phyloP scores from a whole-genome alignment of 73 alveolate species.

The Symbiodinium natans region DNA sequence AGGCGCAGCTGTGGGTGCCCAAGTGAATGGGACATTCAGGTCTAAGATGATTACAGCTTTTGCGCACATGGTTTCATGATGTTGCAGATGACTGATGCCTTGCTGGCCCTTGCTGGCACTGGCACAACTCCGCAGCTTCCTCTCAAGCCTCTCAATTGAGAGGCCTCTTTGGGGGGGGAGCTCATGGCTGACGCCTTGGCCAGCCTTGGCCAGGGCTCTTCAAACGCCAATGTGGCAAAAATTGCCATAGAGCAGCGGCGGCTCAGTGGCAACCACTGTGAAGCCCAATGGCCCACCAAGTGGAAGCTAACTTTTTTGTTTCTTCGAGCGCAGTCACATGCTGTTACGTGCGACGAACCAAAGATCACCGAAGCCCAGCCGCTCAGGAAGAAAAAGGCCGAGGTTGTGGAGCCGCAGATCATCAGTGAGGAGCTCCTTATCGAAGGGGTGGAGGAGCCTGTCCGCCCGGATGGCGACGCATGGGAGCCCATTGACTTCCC shows the following conservation, averaged over 20 bases:
- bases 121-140: neutral
- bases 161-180: neutral
- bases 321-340: neutral
- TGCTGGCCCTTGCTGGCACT: neutral
- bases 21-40: neutral
- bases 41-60: neutral
- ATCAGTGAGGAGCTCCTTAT: constrained; percentile 85
- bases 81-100: no score
- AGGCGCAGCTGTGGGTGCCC: neutral
- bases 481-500: constrained; percentile 83
- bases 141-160: neutral
- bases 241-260: constrained; percentile 93
- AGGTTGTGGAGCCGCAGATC: constrained; percentile 83
- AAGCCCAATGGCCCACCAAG: neutral
- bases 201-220: constrained; percentile 63
- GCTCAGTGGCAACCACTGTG: neutral
- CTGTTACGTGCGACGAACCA: no score
- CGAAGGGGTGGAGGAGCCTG: constrained; percentile 91
- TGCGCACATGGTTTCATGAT: no score
- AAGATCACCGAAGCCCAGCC: neutral
- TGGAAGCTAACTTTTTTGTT: neutral
- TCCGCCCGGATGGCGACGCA: constrained; percentile 50
- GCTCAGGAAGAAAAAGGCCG: constrained; percentile 88
- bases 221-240: constrained; percentile 90
- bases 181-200: constrained; percentile 82